A percentile compares a stretch with the other conserved stretches of the same genome.
Evolutionary conservation across 257 asterid species (phyloP).

Genomic region (Solanum virginianum): DNA sequence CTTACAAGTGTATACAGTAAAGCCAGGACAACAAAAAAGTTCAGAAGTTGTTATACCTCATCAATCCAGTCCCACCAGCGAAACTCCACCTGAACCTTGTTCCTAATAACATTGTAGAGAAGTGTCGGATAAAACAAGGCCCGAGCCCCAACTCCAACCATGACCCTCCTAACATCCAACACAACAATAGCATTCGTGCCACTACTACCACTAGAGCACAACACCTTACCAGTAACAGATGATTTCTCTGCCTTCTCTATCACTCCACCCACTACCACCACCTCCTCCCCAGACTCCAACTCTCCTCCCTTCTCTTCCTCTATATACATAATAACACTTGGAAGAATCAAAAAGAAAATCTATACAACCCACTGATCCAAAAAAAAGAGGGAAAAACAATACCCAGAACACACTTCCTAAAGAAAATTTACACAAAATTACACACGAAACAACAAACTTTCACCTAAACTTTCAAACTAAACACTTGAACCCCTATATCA

Average conservation of each 20-base stretch:
- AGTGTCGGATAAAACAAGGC: slow-evolving; percentile 45
- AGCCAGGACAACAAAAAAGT: neutral
- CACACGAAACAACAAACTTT: neutral
- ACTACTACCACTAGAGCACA: neutral
- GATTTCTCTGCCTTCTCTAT: slow-evolving; percentile 2
- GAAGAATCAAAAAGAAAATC: neutral
- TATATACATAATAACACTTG: slow-evolving; percentile 27
- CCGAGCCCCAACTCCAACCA: slow-evolving; percentile 41
- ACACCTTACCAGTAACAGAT: neutral
- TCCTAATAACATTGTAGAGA: slow-evolving; percentile 45
- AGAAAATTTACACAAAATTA: neutral
- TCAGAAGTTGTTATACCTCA: slow-evolving; percentile 20
- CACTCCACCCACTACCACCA: slow-evolving; percentile 2
- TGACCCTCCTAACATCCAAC: slow-evolving; percentile 24
- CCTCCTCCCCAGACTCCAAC: slow-evolving; percentile 4
- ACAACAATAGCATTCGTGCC: slow-evolving; percentile 1
- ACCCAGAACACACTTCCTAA: neutral
- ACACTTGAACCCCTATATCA: neutral
- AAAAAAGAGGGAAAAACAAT: neutral
- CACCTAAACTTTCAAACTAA: no score
- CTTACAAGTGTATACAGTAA: neutral
- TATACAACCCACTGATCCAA: neutral
- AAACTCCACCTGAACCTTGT: slow-evolving; percentile 36
- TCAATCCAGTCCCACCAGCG: slow-evolving; percentile 67
- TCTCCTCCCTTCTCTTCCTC: slow-evolving; percentile 26